Percentiles rank a stretch among this genome's conserved stretches.
Evolutionary conservation across 148 eudicot species (phyloP).

Genomic region (Rhododendron henanense): DNA sequence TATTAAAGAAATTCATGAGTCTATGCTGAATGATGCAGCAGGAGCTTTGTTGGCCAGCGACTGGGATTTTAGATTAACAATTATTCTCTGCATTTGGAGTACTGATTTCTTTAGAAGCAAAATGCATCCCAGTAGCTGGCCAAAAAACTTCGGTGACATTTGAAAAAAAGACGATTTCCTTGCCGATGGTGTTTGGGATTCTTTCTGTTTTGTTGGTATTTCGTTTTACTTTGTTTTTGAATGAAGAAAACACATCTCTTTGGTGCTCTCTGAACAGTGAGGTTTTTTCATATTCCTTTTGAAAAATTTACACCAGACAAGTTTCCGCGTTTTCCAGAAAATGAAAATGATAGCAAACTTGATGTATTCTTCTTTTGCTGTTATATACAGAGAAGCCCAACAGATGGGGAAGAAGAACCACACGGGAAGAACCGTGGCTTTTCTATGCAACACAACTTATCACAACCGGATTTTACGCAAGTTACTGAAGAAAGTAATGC

Average conservation of each 20-base stretch:
- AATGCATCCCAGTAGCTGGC: not conserved
- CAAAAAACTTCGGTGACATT: not conserved
- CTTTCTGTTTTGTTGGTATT: not conserved
- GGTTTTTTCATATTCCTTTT: not conserved
- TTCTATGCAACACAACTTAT: slow-evolving; percentile 9
- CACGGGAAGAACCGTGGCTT: slow-evolving; percentile 3
- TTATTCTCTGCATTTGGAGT: not conserved
- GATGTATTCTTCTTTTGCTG: slow-evolving; percentile 1
- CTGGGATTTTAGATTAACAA: not conserved
- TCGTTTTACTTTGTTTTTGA: not conserved
- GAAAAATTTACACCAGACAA: not conserved
- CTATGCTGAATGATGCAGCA: not conserved
- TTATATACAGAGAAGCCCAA: slow-evolving; percentile 45
- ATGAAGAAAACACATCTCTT: not conserved
- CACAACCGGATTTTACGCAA: slow-evolving; percentile 15
- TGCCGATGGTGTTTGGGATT: not conserved
- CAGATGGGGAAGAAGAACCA: slow-evolving; percentile 49
- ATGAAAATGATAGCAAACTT: not conserved
- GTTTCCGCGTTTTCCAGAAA: not conserved
- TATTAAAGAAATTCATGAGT: not conserved
- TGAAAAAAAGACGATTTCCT: not conserved
- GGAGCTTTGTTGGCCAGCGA: not conserved
- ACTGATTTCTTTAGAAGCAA: not conserved
- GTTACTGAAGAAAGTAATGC: slow-evolving; percentile 14
- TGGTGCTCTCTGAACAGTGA: not conserved